A percentile compares a stretch with the other conserved stretches of the same genome.
Evolutionary conservation across 805 yeast species (phyloP).

Genomic region (Suhomyces sp.): DNA sequence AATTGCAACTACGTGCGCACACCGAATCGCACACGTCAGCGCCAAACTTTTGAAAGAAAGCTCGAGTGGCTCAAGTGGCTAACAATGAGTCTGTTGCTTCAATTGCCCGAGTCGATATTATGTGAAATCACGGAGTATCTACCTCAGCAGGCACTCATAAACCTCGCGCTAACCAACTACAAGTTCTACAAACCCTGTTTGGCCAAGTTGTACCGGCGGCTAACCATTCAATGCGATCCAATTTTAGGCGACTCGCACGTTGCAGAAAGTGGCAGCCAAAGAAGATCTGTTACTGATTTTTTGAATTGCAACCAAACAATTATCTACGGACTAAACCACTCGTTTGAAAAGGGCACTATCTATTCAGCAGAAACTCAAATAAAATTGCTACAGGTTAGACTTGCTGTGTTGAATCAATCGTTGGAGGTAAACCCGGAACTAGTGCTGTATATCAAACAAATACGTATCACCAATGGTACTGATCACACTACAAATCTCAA

Average conservation of each 20-base stretch:
- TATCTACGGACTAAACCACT: slow-evolving; percentile 23
- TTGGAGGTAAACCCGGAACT: slow-evolving; percentile 33
- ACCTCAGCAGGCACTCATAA: slow-evolving; percentile 31
- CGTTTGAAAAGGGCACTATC: slow-evolving; percentile 3
- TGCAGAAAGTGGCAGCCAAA: slow-evolving; percentile 3
- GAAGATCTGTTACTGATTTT: slow-evolving; percentile 17
- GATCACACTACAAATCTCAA: neutral
- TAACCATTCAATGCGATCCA: slow-evolving; percentile 22
- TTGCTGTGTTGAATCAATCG: slow-evolving; percentile 39
- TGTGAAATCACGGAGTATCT: slow-evolving; percentile 12
- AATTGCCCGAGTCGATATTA: slow-evolving; percentile 9
- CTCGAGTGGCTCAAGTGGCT: neutral
- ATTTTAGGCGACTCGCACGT: slow-evolving; percentile 6
- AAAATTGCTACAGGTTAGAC: slow-evolving; percentile 31
- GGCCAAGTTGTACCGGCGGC: slow-evolving; percentile 23
- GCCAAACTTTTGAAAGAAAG: neutral
- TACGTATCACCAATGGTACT: slow-evolving; percentile 27
- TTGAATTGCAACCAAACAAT: slow-evolving; percentile 21
- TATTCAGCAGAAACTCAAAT: slow-evolving; percentile 17
- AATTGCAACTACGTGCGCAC: neutral
- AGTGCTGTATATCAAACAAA: slow-evolving; percentile 27
- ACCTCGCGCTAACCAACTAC: slow-evolving; percentile 33
- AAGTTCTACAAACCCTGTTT: slow-evolving; percentile 33
- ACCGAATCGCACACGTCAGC: neutral
- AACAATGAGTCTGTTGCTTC: slow-evolving; percentile 4